Conservation (phyloP, 345 rosid genomes). For the Dovyalis caffra region DNA sequence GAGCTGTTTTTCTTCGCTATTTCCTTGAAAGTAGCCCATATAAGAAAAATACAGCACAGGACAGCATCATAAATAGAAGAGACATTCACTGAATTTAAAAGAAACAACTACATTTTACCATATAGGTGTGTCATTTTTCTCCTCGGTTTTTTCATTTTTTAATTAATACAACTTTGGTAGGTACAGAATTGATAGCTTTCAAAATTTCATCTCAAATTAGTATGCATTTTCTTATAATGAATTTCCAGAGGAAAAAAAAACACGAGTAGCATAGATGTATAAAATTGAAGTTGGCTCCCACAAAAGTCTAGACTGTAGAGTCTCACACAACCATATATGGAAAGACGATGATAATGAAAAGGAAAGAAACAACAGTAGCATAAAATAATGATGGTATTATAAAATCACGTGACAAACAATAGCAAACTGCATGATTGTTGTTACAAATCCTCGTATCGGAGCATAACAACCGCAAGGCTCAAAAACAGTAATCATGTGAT, state of each 20-base stretch:
- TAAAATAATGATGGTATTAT: background rate
- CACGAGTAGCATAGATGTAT: background rate
- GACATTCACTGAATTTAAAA: slow-evolving; percentile 1
- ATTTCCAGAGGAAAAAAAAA: background rate
- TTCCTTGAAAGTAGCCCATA: background rate
- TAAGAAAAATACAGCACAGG: slow-evolving; percentile 12
- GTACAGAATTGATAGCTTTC: background rate
- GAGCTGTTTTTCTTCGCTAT: slow-evolving; percentile 5
- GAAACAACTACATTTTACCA: slow-evolving; percentile 1
- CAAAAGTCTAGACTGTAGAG: background rate
- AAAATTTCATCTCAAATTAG: background rate
- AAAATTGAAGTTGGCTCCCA: background rate
- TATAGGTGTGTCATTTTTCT: slow-evolving; percentile 10
- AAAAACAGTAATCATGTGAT: background rate
- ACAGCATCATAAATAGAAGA: slow-evolving; percentile 2
- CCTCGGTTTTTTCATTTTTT: background rate
- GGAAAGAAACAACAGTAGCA: background rate
- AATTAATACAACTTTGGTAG: background rate
- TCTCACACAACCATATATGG: background rate
- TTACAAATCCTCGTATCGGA: background rate
- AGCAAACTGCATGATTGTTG: background rate
- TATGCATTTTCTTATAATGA: background rate
- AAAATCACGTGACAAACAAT: background rate
- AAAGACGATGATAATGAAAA: slow-evolving; percentile 2
- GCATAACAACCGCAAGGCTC: background rate